A percentile compares a stretch with the other conserved stretches of the same genome.
These are phyloP conservation scores for Telfairia occidentalis DNA, from an alignment of 331 rosid genomes.

Conservation along the genomic window DNA sequence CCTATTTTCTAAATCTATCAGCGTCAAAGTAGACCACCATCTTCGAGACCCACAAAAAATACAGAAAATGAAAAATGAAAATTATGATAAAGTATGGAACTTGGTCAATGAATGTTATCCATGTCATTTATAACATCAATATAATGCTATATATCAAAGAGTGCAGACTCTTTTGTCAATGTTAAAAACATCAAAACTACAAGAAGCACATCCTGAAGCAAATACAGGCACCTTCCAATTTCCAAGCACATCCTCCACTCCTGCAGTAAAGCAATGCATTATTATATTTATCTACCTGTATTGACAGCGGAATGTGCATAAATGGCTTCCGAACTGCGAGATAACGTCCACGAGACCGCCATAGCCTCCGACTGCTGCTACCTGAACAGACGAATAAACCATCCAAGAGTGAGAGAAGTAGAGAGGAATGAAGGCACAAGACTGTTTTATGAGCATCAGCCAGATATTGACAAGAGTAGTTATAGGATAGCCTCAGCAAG, in stretches of 20 bases:
- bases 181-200: neutral
- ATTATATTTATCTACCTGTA: neutral
- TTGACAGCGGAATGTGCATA: constrained; percentile 61
- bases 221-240: neutral
- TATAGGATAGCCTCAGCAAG: neutral
- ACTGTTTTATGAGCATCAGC: neutral
- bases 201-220: neutral
- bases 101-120: neutral
- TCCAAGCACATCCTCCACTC: neutral
- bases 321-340: constrained; percentile 92
- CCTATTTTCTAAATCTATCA: too few relatives aligned
- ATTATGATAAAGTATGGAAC: neutral
- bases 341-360: constrained; percentile 81
- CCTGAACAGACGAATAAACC: constrained; percentile 32
- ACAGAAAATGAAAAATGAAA: neutral
- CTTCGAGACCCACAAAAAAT: too few relatives aligned
- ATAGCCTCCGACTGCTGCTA: constrained; percentile 80
- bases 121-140: neutral
- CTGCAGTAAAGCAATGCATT: neutral
- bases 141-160: neutral
- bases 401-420: constrained; percentile 4
- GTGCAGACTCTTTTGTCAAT: neutral
- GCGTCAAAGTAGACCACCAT: too few relatives aligned
- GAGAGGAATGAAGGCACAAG: neutral
- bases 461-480: neutral